phyloP scores from a whole-genome alignment of 345 rosid species.

The Citrus hindsii region DNA sequence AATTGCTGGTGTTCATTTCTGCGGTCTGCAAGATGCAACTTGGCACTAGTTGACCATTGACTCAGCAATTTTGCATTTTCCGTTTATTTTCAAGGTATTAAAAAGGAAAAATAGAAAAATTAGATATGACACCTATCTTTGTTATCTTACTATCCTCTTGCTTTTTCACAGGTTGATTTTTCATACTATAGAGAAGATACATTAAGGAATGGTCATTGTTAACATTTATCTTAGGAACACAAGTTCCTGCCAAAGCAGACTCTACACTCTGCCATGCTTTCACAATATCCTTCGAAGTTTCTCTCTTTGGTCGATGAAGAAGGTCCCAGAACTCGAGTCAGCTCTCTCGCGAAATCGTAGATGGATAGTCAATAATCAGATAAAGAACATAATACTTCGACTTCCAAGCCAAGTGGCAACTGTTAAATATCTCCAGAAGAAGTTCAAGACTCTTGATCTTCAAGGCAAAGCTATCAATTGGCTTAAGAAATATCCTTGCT shows the following conservation, averaged over 20 bases:
- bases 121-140: neutral
- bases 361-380: conserved; percentile 86
- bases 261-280: conserved; percentile 10
- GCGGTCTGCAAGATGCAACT: neutral
- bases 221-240: neutral
- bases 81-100: neutral
- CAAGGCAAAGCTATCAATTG: conserved; percentile 93
- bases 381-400: conserved; percentile 74
- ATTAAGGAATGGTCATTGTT: conserved; percentile 12
- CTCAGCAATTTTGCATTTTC: neutral
- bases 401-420: conserved; percentile 65
- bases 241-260: conserved; percentile 3
- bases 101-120: neutral
- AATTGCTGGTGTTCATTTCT: neutral
- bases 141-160: neutral
- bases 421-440: conserved; percentile 67
- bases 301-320: conserved; percentile 90
- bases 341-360: conserved; percentile 82
- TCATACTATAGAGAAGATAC: neutral
- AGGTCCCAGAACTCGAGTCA: conserved; percentile 78
- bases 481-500: conserved; percentile 90
- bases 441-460: conserved; percentile 91
- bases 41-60: neutral
- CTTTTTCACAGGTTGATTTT: neutral
- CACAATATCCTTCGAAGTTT: conserved; percentile 39